Evolutionary conservation across 768 basidiomycete species (phyloP).

Genomic region (Mycena indigotica): DNA sequence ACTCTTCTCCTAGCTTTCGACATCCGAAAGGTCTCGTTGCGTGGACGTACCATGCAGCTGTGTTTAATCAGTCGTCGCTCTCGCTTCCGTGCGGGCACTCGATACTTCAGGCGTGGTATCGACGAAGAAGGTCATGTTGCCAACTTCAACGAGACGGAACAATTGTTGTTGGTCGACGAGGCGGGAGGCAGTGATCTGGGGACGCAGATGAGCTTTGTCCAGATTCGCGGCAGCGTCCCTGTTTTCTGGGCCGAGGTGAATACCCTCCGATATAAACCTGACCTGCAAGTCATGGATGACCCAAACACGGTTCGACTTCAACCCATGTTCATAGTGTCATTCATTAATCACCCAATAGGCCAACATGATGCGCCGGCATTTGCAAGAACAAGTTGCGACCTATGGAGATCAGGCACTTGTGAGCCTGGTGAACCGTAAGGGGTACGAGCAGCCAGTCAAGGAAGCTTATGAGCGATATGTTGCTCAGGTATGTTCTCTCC

Average conservation of each 20-base stretch:
- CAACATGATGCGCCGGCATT: constrained; percentile 70
- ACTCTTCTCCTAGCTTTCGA: constrained; percentile 69
- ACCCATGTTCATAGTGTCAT: too few relatives aligned
- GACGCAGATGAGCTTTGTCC: constrained; percentile 81
- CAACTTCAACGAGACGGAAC: constrained; percentile 99
- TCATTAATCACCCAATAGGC: too few relatives aligned
- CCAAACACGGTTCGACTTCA: constrained; percentile 85
- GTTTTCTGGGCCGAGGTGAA: constrained; percentile 97
- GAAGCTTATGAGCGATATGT: constrained; percentile 89
- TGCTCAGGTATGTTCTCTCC: constrained; percentile 48
- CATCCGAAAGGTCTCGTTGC: constrained; percentile 71
- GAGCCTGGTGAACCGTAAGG: constrained; percentile 92
- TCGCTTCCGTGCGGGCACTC: constrained; percentile 92
- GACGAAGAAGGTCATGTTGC: constrained; percentile 88
- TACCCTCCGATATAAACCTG: constrained; percentile 93
- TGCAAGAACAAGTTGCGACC: constrained; percentile 66
- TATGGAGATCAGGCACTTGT: constrained; percentile 84
- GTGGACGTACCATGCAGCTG: constrained; percentile 78
- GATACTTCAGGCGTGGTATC: constrained; percentile 94
- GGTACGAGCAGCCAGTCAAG: constrained; percentile 91
- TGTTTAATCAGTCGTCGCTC: constrained; percentile 92
- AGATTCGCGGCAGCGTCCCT: constrained; percentile 92
- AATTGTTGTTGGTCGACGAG: constrained; percentile 71
- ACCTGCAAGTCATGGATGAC: constrained; percentile 93
- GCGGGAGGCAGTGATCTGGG: constrained; percentile 50